A percentile compares a stretch with the other conserved stretches of the same genome.
phyloP scores from a whole-genome alignment of 441 rosid genomes.

The Brassica hybrid region DNA sequence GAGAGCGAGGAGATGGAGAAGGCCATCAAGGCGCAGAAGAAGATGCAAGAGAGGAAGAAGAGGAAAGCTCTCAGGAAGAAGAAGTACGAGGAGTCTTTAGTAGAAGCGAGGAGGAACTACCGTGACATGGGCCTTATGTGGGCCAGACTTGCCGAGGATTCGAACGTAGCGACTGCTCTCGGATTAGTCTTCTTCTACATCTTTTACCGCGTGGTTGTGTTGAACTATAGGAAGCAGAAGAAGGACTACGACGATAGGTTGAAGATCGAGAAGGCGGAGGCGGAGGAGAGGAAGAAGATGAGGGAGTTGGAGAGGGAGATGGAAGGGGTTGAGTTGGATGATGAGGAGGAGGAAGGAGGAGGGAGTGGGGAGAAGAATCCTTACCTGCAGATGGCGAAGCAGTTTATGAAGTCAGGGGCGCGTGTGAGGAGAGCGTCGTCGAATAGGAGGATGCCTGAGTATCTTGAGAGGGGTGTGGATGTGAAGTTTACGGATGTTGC shows the following conservation, averaged over 20 bases:
- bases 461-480: constrained; percentile 85
- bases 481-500: constrained; percentile 95
- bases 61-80: constrained; percentile 59
- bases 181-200: constrained; percentile 80
- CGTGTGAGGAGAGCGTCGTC: constrained; percentile 73
- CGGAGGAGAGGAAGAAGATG: constrained; percentile 93
- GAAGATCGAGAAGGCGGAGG: constrained; percentile 94
- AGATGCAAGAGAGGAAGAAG: constrained; percentile 64
- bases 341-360: constrained; percentile 65
- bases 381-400: constrained; percentile 78
- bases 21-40: constrained; percentile 59
- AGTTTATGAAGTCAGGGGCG: constrained; percentile 97
- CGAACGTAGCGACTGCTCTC: constrained; percentile 67
- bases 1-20: constrained; percentile 78
- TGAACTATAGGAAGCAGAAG: constrained; percentile 80
- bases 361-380: constrained; percentile 73
- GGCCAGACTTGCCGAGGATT: constrained; percentile 69
- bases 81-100: constrained; percentile 68
- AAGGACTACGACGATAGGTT: constrained; percentile 93
- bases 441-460: constrained; percentile 76
- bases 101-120: constrained; percentile 54
- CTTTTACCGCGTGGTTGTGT: constrained; percentile 82
- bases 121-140: constrained; percentile 34
- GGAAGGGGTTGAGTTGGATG: constrained; percentile 61
- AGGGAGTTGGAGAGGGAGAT: constrained; percentile 79